These are phyloP conservation scores for Pythium grandisporangium DNA, from an alignment of 352 stramenopile species.

Conservation along the genomic window DNA sequence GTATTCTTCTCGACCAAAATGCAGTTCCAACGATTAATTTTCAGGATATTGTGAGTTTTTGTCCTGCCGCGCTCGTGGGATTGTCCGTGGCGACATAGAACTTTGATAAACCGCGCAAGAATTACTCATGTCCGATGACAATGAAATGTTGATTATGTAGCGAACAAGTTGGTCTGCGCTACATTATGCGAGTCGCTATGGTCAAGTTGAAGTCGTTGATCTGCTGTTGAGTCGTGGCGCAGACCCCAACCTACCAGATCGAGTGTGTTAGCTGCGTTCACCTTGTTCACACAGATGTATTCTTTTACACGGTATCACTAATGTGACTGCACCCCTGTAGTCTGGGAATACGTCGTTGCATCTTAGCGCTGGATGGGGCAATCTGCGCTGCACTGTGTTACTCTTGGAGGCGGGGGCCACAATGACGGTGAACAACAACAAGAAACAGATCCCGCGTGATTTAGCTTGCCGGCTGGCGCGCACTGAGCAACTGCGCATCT, in stretches of 20 bases:
- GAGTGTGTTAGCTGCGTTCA: constrained; percentile 11
- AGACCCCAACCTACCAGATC: constrained; percentile 31
- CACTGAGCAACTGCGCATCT: constrained; percentile 22
- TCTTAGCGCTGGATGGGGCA: constrained; percentile 57
- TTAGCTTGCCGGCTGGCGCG: constrained; percentile 25
- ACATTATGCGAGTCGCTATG: constrained; percentile 50
- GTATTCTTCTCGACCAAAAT: constrained; percentile 34
- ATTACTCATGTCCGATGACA: constrained; percentile 1
- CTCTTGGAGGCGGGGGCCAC: constrained; percentile 41
- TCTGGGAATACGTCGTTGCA: constrained; percentile 60
- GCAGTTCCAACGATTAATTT: constrained; percentile 29
- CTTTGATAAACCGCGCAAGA: too few species aligned
- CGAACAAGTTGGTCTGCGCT: constrained; percentile 45
- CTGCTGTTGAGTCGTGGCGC: constrained; percentile 37
- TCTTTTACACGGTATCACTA: too few species aligned
- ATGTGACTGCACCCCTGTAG: constrained; percentile 18
- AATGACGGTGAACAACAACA: constrained; percentile 17
- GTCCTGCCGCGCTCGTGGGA: neutral
- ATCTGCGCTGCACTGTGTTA: constrained; percentile 38
- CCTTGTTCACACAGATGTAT: too few species aligned
- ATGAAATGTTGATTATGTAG: constrained; percentile 8
- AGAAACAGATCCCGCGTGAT: constrained; percentile 24
- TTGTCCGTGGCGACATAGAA: neutral
- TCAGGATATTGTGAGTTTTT: constrained; percentile 32
- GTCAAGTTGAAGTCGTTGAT: constrained; percentile 32